Percentiles rank a stretch among this genome's conserved stretches.
These are phyloP conservation scores for Sporothrix luriei DNA, from an alignment of 2,329 filamentous ascomycete genomes.

Conservation along the genomic window DNA sequence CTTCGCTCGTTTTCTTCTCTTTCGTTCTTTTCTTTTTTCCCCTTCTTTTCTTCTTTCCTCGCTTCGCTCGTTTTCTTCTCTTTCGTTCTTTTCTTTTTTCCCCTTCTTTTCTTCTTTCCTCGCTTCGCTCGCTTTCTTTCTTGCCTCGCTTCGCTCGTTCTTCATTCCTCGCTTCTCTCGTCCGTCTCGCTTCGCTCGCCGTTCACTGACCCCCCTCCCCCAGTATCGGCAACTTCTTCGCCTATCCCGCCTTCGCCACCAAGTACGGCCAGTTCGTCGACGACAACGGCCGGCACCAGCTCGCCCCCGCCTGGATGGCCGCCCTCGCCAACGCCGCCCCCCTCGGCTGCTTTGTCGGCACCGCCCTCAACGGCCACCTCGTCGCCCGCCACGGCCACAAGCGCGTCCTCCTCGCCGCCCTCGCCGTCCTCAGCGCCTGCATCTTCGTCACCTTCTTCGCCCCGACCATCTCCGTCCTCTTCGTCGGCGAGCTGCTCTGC, in stretches of 20 bases:
- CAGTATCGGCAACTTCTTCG: constrained; percentile 37
- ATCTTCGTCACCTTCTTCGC: constrained; percentile 55
- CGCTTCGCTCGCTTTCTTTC: not conserved
- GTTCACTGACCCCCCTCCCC: not conserved
- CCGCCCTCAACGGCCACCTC: constrained; percentile 53
- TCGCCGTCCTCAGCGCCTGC: constrained; percentile 46
- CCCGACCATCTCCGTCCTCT: constrained; percentile 44
- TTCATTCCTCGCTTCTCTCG: not conserved
- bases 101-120: not conserved
- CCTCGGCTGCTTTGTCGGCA: constrained; percentile 54
- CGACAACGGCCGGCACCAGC: constrained; percentile 42
- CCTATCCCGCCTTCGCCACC: constrained; percentile 36
- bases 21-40: not conserved
- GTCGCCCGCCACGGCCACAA: constrained; percentile 50
- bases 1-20: not conserved
- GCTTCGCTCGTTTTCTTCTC: not conserved
- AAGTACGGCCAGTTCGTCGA: constrained; percentile 42
- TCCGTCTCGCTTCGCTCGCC: not conserved
- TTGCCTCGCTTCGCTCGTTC: not conserved
- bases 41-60: not conserved
- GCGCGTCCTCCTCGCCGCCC: constrained; percentile 49
- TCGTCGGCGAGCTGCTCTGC: constrained; percentile 50
- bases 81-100: not conserved
- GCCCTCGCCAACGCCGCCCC: constrained; percentile 46
- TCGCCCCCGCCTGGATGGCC: constrained; percentile 55